A percentile compares a stretch with the other conserved stretches of the same genome.
Evolutionary conservation across 768 basidiomycete genomes (phyloP).

Genomic region (Tubosaeta sp.): DNA sequence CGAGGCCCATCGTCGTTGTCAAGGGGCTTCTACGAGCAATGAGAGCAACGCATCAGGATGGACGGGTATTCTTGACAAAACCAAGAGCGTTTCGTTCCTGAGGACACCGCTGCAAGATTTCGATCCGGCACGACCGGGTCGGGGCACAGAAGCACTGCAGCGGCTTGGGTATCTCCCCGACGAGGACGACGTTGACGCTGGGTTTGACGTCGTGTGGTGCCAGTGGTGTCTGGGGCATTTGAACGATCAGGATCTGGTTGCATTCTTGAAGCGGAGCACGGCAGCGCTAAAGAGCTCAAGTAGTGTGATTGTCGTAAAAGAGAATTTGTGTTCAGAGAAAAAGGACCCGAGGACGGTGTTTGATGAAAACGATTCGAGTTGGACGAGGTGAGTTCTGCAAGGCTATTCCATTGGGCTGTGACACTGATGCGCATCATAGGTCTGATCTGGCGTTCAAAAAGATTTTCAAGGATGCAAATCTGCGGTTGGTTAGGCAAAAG

Average conservation of each 20-base stretch:
- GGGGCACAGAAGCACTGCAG: slow-evolving; percentile 45
- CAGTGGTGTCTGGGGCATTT: slow-evolving; percentile 97
- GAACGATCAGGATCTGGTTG: slow-evolving; percentile 67
- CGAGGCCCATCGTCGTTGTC: slow-evolving; percentile 52
- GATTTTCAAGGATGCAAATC: slow-evolving; percentile 68
- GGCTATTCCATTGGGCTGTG: not conserved
- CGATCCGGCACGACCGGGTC: slow-evolving; percentile 54
- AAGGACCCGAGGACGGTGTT: slow-evolving; percentile 57
- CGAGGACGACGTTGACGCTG: slow-evolving; percentile 48
- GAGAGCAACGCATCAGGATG: slow-evolving; percentile 38
- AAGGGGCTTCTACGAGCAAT: slow-evolving; percentile 33
- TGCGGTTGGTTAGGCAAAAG: slow-evolving; percentile 67
- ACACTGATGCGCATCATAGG: slow-evolving; percentile 37
- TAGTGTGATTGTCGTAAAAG: slow-evolving; percentile 84
- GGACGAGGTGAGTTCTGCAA: slow-evolving; percentile 63
- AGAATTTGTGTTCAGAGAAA: slow-evolving; percentile 73
- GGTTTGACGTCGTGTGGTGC: slow-evolving; percentile 92
- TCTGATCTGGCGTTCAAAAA: slow-evolving; percentile 81
- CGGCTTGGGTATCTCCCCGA: slow-evolving; percentile 64
- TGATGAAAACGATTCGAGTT: slow-evolving; percentile 84
- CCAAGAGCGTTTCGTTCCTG: slow-evolving; percentile 75
- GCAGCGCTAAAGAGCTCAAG: slow-evolving; percentile 50
- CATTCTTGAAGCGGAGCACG: slow-evolving; percentile 65
- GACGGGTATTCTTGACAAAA: slow-evolving; percentile 60
- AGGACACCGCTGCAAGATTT: slow-evolving; percentile 77